Evolutionary conservation across 495 filamentous ascomycete genomes (phyloP), one percentile per base, ranked within the genome.

Genomic region (Paragyromitra xinjiangensis): DNA sequence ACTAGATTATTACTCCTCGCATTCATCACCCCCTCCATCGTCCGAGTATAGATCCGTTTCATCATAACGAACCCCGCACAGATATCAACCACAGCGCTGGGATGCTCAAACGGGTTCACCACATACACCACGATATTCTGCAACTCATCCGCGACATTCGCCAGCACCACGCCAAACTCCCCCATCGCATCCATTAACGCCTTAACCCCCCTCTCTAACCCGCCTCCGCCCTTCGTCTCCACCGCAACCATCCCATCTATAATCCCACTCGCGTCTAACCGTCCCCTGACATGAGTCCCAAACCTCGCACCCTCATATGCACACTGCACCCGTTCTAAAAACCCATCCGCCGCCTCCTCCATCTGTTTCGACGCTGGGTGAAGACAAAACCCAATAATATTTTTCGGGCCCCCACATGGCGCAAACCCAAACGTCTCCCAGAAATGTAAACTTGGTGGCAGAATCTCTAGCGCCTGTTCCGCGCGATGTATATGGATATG

Each of bases 341-440:
- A 97, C 4, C 83, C 85, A 71, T 89, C 86, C 26, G 91, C 88
- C 65, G 88, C 89, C 24, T 90, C 87, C 67, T 83, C 81, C 56
- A 91, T 84, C 8, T 88, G 88, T 24, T 90, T 87, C 39, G 86
- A 83, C 45, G 86, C 83, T 7, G 94, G 93, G 80, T 92, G 91
- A n/a, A 98, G 86, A 78, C 93, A 96, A 78, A 94, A 89, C 12
- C 90, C 89, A 9, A 88, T 88, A 39, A 98, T 86, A 80, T 97
- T 89, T 83, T 98, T 99, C 1, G 86, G 75, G 0, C 93, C 94
- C 82, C 90, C 88, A 42, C 89, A 88, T 22, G 96, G 95, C 22
- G 89, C 90, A 29, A 99, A 87, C 5, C 93, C 92, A 73, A 98
- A 87, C 26, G 91, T 92, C 77, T 98, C 94, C 96, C 96, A 98